Evolutionary conservation across 495 filamentous ascomycete genomes (phyloP), one percentile per base, ranked within the genome.

Genomic region (Daldinia decipiens): DNA sequence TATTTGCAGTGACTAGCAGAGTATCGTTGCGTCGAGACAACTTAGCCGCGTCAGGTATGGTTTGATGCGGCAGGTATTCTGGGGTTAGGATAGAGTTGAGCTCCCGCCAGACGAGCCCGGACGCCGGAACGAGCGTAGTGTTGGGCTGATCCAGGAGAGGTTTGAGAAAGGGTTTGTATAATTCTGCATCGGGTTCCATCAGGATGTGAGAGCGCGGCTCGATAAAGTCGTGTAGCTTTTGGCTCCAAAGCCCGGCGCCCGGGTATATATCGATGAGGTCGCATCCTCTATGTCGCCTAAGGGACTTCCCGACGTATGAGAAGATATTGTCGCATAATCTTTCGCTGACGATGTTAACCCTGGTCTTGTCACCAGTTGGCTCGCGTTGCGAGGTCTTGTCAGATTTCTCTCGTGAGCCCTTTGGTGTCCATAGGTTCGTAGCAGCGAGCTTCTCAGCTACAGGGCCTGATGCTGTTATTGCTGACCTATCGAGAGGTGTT

Each of bases 211-310:
- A 88, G 52, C 91, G 87, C 17, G 95, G 95, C 70, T 91, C 78
- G 34, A 98, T 80, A 39, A 83, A 80, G 1, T 93, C 85, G 73
- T 96, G 88, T 5, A 98, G 73, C 71, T 90, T 92, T 5, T 82
- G 80, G 8, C 94, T 97, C 83, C 88, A 92, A 7, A 95, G 34
- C 13, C 93, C 92, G 21, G 76, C 71, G 26, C 92, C 92, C 1
- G 95, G 95, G 80, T 92, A 91, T 40, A 97, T 80, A 74, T 98
- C 95, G 68, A 98, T 81, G 58, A 98, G 85, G 67, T 94, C 92
- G 72, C 93, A 88, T 56, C 90, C 90, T 13, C 79, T 74, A 74
- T 93, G 87, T 56, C 84, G 83, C 21, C 78, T 76, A 26, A 97
- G 85, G 11, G 85, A 87, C 17, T 71, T 43, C 9, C 73, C 74